phyloP scores from a whole-genome alignment of 2,329 filamentous ascomycete species.

The Blastomyces percursus region DNA sequence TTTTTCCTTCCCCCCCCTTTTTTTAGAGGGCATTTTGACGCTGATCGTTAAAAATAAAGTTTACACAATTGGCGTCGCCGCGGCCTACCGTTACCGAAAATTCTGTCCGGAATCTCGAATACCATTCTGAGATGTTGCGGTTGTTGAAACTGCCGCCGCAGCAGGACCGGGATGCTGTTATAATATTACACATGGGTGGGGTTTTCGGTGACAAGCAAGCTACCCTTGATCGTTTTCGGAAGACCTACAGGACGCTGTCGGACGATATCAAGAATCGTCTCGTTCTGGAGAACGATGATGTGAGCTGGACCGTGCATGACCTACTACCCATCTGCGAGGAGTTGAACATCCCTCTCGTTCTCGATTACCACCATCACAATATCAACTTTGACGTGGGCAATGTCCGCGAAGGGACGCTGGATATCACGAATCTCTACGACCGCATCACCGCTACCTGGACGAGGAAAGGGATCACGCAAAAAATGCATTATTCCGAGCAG shows the following conservation, averaged over 20 bases:
- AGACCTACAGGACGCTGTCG: conserved; percentile 59
- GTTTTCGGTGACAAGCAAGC: conserved; percentile 76
- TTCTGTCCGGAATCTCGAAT: conserved; percentile 70
- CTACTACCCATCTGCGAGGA: conserved; percentile 83
- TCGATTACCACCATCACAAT: conserved; percentile 94
- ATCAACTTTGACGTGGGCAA: conserved; percentile 68
- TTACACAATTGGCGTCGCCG: conserved; percentile 82
- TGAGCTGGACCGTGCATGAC: conserved; percentile 86
- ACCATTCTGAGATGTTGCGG: conserved; percentile 74
- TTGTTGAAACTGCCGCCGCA: conserved; percentile 68
- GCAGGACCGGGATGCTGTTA: conserved; percentile 72
- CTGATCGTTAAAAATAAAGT: conserved; percentile 37
- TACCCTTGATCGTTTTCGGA: conserved; percentile 64
- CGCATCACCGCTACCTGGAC: conserved; percentile 77
- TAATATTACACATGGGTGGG: conserved; percentile 91
- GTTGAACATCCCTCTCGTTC: conserved; percentile 81
- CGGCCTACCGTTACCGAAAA: conserved; percentile 63
- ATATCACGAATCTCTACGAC: conserved; percentile 63
- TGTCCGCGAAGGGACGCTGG: conserved; percentile 71
- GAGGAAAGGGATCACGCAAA: conserved; percentile 73
- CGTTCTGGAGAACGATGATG: conserved; percentile 90
- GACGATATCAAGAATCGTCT: conserved; percentile 65
- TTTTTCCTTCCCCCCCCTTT: not conserved
- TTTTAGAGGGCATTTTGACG: conserved; percentile 1
- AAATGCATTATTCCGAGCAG: conserved; percentile 94